Evolutionary conservation across 2,329 filamentous ascomycete genomes (phyloP), one percentile per base, ranked within the genome.

Genomic region (Fusarium sp.): DNA sequence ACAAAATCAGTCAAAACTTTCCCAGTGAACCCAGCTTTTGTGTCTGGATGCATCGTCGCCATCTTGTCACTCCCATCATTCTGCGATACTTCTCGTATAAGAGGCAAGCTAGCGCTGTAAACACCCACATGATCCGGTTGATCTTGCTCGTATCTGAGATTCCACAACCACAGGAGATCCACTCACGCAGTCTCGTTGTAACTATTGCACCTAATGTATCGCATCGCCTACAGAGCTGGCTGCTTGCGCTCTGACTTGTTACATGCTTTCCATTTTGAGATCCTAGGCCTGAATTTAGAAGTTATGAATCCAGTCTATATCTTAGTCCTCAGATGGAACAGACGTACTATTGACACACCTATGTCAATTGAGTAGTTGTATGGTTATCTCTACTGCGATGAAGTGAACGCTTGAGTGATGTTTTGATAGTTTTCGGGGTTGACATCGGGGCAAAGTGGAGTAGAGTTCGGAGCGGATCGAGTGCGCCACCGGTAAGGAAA

Each of bases 131-230:
- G 45, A 57, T 57, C n/a, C 24, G 30, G 45, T 49, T 41, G 49
- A 48, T 69, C 49, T 65, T 20, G 44, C 46, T 69, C 66, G 66
- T 69, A 69, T 69, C 25, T 45, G 40, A 20, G 29, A 25, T n/a
- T 25, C 24, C 11, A 29, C 34, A 32, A 45, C 34, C 32, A 14
- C 7, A n/a, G n/a, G 27, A 55, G n/a, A 47, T 55, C 55, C 55
- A 41, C 61, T 34, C 25, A 62, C 47, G 24, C 13, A 48, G 47
- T 22, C 25, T 22, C 7, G n/a, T n/a, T 37, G n/a, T 20, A 24
- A 24, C 24, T 24, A 48, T 18, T 29, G n/a, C 34, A 22, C 27
- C 13, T 14, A 10, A 51, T 32, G n/a, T 11, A 47, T 24, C 14
- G 12, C n/a, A 45, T 30, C 8, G 14, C 18, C 34, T 18, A 13